Conservation (phyloP, 179 eudicot genomes). For the Amaranthus tricolor region DNA sequence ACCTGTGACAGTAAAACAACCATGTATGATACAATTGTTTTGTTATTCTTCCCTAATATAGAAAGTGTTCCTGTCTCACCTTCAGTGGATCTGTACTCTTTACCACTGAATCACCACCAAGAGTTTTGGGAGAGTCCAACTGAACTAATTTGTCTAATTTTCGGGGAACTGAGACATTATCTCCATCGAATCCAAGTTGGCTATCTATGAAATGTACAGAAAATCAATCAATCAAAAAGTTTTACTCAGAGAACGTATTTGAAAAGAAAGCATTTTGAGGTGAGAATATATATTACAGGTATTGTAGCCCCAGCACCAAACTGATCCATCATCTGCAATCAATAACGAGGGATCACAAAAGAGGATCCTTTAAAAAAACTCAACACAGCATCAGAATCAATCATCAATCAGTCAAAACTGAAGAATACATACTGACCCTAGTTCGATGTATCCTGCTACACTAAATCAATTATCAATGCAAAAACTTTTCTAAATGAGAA, state of each 20-base stretch:
- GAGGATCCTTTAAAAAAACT: neutral
- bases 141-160: constrained; percentile 46
- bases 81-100: constrained; percentile 42
- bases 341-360: constrained; percentile 11
- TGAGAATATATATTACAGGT: constrained; percentile 60
- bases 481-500: neutral
- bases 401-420: neutral
- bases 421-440: neutral
- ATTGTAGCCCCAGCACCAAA: constrained; percentile 95
- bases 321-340: constrained; percentile 80
- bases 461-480: neutral
- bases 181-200: constrained; percentile 70
- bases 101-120: constrained; percentile 35
- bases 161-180: constrained; percentile 46
- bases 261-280: neutral
- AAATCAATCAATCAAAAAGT: neutral
- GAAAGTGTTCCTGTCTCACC: constrained; percentile 35
- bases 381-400: neutral
- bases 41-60: neutral
- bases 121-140: constrained; percentile 38
- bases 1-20: constrained; percentile 35
- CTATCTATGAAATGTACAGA: constrained; percentile 49
- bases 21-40: neutral
- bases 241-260: neutral
- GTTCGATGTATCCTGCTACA: neutral